phyloP scores from a whole-genome alignment of 768 basidiomycete genomes.

The Rhodotorula kratochvilovae region DNA sequence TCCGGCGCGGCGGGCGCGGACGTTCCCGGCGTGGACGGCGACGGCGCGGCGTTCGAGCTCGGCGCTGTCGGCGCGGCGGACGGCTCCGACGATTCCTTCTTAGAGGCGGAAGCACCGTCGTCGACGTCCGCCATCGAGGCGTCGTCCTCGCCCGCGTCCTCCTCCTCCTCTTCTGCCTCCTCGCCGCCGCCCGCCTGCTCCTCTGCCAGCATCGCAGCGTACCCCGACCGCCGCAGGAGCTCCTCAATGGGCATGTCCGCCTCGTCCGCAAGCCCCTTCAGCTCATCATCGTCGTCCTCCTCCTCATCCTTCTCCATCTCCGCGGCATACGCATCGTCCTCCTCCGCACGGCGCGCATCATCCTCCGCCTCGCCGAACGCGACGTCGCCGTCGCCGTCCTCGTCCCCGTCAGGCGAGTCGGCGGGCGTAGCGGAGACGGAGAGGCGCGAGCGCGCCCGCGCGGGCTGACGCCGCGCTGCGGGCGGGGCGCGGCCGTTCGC shows the following conservation, averaged over 20 bases:
- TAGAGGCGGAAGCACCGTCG: background rate
- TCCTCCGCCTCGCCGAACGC: conserved; percentile 42
- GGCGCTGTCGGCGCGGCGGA: conserved; percentile 1
- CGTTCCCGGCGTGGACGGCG: background rate
- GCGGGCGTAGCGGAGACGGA: conserved; percentile 29
- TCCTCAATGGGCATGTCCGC: conserved; percentile 52
- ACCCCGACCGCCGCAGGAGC: conserved; percentile 48
- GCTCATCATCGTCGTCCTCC: conserved; percentile 45
- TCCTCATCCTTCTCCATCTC: conserved; percentile 51
- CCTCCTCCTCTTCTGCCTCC: conserved; percentile 41
- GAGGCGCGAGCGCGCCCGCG: conserved; percentile 9
- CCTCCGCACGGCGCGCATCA: conserved; percentile 47
- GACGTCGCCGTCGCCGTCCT: conserved; percentile 45
- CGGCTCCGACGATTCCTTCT: background rate
- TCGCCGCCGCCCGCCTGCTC: conserved; percentile 47
- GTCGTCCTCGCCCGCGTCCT: background rate
- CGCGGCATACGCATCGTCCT: conserved; percentile 51
- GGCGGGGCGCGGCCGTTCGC: background rate
- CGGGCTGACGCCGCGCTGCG: background rate
- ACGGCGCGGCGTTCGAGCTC: background rate
- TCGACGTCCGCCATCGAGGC: background rate
- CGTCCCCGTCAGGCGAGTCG: conserved; percentile 42
- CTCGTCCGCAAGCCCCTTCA: conserved; percentile 49
- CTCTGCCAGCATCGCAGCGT: conserved; percentile 39
- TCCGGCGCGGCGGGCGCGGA: background rate